Conservation (phyloP, 2,329 filamentous ascomycete genomes). For the Corynespora cassiicola region DNA sequence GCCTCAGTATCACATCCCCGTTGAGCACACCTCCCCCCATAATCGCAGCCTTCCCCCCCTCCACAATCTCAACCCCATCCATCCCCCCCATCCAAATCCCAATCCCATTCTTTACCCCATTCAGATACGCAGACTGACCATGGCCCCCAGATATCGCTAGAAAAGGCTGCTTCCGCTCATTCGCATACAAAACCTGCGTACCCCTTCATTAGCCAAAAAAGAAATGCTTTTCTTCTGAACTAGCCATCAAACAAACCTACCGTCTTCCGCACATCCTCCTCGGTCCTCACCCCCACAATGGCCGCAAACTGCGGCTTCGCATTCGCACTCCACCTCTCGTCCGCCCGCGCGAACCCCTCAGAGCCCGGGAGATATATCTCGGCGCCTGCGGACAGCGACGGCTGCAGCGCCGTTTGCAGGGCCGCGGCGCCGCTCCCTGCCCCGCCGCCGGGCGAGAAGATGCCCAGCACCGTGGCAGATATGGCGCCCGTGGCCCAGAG, state of each 20-base stretch:
- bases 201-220: not conserved
- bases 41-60: constrained; percentile 21
- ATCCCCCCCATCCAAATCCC: constrained; percentile 37
- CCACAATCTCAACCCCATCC: constrained; percentile 28
- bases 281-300: constrained; percentile 25
- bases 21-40: constrained; percentile 33
- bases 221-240: not conserved
- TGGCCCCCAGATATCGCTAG: constrained; percentile 46
- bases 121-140: constrained; percentile 32
- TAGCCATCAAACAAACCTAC: constrained; percentile 8
- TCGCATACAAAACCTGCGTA: constrained; percentile 23
- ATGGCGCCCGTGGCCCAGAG: constrained; percentile 1
- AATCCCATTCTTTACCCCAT: constrained; percentile 31
- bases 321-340: constrained; percentile 21
- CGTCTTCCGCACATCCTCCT: constrained; percentile 25
- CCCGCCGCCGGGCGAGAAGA: not conserved
- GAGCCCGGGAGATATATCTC: constrained; percentile 16
- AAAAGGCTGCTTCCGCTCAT: constrained; percentile 37
- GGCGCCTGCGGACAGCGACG: constrained; percentile 4
- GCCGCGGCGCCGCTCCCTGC: not conserved
- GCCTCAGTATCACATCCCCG: constrained; percentile 27
- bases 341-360: constrained; percentile 14
- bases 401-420: not conserved
- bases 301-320: constrained; percentile 20
- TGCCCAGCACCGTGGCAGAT: constrained; percentile 1